phyloP scores from a whole-genome alignment of 2,329 filamentous ascomycete genomes.

The Colletotrichum gigasporum region DNA sequence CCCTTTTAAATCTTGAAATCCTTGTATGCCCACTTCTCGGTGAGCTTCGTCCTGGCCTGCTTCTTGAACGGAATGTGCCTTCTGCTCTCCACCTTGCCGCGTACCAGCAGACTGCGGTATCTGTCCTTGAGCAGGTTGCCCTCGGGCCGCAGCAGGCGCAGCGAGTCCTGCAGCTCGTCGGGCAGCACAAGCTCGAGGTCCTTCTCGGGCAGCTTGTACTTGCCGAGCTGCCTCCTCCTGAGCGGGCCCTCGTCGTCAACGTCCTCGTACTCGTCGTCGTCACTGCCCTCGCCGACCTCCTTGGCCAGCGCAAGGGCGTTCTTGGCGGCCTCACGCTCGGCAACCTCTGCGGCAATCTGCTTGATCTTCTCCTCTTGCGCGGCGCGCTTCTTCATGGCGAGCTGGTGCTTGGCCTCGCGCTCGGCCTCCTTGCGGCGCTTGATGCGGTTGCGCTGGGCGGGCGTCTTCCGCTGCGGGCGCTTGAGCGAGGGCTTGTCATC shows the following conservation, averaged over 20 bases:
- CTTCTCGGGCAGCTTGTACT: conserved; percentile 78
- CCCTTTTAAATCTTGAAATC: conserved; percentile 69
- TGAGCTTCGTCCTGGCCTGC: conserved; percentile 81
- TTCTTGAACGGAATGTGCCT: conserved; percentile 82
- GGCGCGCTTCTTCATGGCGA: conserved; percentile 76
- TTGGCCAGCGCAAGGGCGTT: conserved; percentile 50
- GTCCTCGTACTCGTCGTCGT: conserved; percentile 58
- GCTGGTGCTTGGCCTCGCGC: conserved; percentile 77
- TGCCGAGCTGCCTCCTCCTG: conserved; percentile 78
- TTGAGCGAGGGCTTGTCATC: conserved; percentile 66
- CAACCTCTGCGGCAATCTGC: conserved; percentile 72
- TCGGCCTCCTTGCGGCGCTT: conserved; percentile 91
- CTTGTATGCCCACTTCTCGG: conserved; percentile 98
- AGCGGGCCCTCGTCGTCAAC: conserved; percentile 72
- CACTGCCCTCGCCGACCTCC: conserved; percentile 42
- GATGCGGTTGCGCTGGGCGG: conserved; percentile 85
- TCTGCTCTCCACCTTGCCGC: conserved; percentile 88
- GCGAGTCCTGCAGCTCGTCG: conserved; percentile 83
- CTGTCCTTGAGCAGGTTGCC: conserved; percentile 94
- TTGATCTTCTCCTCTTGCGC: conserved; percentile 78
- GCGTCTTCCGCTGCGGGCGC: conserved; percentile 85
- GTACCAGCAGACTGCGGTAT: conserved; percentile 87
- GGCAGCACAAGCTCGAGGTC: conserved; percentile 83
- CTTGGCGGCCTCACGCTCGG: conserved; percentile 61
- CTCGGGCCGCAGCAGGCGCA: conserved; percentile 88